Evolutionary conservation across 768 basidiomycete genomes (phyloP).

Genomic region (Stropharia rugosoannulata): DNA sequence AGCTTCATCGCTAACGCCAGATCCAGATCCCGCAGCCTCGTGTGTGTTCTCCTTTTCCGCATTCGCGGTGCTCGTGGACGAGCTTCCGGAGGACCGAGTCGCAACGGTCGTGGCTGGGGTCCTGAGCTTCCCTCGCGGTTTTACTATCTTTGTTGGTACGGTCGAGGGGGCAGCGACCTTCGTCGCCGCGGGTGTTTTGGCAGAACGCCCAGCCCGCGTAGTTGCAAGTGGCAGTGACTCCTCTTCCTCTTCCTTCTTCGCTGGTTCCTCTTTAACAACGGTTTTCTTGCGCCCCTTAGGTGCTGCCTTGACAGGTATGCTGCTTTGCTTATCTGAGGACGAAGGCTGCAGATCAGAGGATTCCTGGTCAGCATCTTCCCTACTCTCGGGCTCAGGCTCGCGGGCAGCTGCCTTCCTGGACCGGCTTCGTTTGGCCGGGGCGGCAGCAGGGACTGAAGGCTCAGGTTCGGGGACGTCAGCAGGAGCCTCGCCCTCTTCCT

Average conservation of each 20-base stretch:
- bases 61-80: constrained; percentile 14
- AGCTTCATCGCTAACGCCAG: constrained; percentile 21
- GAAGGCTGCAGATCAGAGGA: background rate
- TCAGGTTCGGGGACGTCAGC: background rate
- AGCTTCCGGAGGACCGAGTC: constrained; percentile 1
- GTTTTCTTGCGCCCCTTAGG: constrained; percentile 3
- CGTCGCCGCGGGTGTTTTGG: constrained; percentile 13
- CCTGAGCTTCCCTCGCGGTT: constrained; percentile 26
- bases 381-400: background rate
- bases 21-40: constrained; percentile 18
- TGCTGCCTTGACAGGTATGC: constrained; percentile 2
- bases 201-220: constrained; percentile 6
- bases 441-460: background rate
- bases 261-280: constrained; percentile 10
- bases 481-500: constrained; percentile 10
- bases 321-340: background rate
- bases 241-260: constrained; percentile 13
- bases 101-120: constrained; percentile 36
- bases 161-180: constrained; percentile 6
- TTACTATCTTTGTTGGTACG: constrained; percentile 8
- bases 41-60: constrained; percentile 42
- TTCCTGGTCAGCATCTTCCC: background rate
- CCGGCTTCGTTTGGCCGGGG: constrained; percentile 6
- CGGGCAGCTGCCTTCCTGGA: constrained; percentile 4
- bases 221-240: constrained; percentile 9